Conservation (phyloP, 2,329 filamentous ascomycete species). For the Alternaria dauci region DNA sequence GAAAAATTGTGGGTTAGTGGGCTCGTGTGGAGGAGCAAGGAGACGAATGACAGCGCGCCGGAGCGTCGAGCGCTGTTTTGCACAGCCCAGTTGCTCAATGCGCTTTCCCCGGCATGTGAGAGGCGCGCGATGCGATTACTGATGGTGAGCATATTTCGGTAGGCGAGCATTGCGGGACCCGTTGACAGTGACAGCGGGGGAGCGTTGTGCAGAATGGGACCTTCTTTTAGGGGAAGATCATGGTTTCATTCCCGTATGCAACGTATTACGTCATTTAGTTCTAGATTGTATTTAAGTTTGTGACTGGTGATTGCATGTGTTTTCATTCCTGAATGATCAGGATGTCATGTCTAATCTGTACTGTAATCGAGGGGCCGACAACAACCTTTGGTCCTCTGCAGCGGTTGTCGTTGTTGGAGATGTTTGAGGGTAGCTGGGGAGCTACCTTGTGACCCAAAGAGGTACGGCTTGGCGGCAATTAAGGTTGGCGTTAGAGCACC, state of each 20-base stretch:
- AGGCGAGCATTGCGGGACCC: background rate
- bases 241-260: background rate
- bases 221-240: background rate
- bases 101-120: background rate
- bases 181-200: constrained; percentile 12
- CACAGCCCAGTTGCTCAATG: background rate
- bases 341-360: background rate
- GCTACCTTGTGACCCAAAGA: background rate
- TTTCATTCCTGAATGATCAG: background rate
- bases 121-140: background rate
- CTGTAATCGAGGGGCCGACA: background rate
- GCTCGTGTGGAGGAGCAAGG: background rate
- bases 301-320: background rate
- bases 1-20: background rate
- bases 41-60: constrained; percentile 6
- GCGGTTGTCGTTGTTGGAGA: constrained; percentile 5
- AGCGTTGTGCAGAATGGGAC: constrained; percentile 8
- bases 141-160: background rate
- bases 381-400: background rate
- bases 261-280: background rate
- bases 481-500: constrained; percentile 11
- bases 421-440: constrained; percentile 1
- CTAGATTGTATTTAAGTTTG: background rate
- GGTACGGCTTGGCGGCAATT: constrained; percentile 2
- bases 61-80: background rate